Evolutionary conservation across 345 rosid species (phyloP).

Genomic region (Eucalyptus lansdowneana): DNA sequence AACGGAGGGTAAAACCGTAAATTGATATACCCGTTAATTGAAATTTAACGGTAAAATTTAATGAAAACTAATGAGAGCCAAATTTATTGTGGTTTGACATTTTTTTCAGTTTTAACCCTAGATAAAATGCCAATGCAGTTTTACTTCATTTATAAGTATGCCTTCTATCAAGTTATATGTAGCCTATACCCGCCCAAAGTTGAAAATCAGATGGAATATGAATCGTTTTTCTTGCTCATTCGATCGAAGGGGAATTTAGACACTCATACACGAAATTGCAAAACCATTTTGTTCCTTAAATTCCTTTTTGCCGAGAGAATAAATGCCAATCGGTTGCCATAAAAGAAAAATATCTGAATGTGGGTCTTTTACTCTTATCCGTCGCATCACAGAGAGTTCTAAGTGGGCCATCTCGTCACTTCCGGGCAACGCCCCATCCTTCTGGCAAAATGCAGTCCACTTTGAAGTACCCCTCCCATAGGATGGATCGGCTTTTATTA

Average conservation of each 20-base stretch:
- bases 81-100: too few relatives aligned
- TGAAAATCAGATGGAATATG: not conserved
- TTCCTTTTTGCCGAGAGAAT: too few relatives aligned
- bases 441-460: not conserved
- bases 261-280: not conserved
- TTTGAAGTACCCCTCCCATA: not conserved
- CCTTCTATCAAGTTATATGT: too few relatives aligned
- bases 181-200: not conserved
- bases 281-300: not conserved
- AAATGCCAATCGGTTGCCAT: too few relatives aligned
- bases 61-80: too few relatives aligned
- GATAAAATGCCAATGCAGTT: not conserved
- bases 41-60: too few relatives aligned
- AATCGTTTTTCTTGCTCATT: not conserved
- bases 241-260: not conserved
- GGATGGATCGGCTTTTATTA: not conserved
- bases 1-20: accelerated
- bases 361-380: not conserved
- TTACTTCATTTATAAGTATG: not conserved
- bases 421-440: not conserved
- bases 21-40: too few relatives aligned
- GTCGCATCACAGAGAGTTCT: not conserved
- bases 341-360: not conserved
- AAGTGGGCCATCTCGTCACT: not conserved
- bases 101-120: too few relatives aligned